Conservation (phyloP, 305 asterid species). For the Lippia alba region DNA sequence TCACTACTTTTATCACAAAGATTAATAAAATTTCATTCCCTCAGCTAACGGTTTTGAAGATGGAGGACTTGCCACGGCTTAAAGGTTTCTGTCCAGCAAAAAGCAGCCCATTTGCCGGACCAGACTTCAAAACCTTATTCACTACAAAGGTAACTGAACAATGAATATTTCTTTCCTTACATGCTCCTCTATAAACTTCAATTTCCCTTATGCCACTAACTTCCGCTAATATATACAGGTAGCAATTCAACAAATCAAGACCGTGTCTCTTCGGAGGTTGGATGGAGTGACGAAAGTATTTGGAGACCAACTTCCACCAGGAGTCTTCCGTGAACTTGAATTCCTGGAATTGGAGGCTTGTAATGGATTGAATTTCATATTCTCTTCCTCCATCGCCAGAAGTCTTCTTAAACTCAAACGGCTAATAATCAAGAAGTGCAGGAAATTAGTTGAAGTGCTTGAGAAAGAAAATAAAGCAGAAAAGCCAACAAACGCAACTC, state of each 20-base stretch:
- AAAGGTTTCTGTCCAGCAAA: conserved; percentile 22
- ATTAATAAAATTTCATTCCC: conserved; percentile 31
- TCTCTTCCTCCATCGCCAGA: conserved; percentile 25
- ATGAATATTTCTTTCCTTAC: not conserved
- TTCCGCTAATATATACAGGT: conserved; percentile 17
- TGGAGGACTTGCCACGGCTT: conserved; percentile 22
- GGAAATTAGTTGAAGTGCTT: conserved; percentile 16
- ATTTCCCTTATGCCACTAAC: not conserved
- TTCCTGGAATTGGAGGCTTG: conserved; percentile 21
- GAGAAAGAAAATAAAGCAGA: conserved; percentile 17
- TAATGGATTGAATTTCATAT: conserved; percentile 9
- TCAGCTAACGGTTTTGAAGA: not conserved
- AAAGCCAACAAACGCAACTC: not conserved
- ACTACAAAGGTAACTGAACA: conserved; percentile 27
- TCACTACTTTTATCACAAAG: conserved; percentile 23
- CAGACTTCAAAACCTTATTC: conserved; percentile 16
- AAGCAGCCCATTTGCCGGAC: not conserved
- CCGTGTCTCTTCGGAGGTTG: conserved; percentile 19
- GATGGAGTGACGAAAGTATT: conserved; percentile 11
- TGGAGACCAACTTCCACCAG: conserved; percentile 13
- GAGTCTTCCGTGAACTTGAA: conserved; percentile 17
- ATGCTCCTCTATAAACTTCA: too few species aligned
- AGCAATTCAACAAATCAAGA: conserved; percentile 12
- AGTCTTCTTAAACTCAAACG: conserved; percentile 31
- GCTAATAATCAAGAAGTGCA: conserved; percentile 23